Evolutionary conservation across 495 filamentous ascomycete genomes (phyloP), one percentile per base, ranked within the genome.

Genomic region (Platismatia glauca): DNA sequence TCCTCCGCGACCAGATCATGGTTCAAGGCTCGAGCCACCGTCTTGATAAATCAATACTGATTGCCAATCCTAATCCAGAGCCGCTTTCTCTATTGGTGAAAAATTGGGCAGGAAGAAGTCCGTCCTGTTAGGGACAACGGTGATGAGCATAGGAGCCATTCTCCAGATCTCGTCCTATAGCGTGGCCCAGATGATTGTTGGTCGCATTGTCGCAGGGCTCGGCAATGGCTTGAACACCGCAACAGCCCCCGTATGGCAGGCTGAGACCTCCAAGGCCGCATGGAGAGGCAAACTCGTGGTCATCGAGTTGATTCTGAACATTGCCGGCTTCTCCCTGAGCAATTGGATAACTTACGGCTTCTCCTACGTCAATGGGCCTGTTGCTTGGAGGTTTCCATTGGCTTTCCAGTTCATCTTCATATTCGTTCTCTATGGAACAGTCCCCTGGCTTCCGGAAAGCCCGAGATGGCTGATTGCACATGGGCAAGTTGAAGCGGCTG

Each of bases 151-250:
- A 31, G 84, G 83, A 2, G 84, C 84, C 12, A 75, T 87, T 44
- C 77, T 88, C 39, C 84, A 88, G 65, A 81, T 82, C 55, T 77
- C 80, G n/a, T 75, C 85, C 1, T 87, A 81, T 67, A 74, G 77
- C n/a, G 71, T 84, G 18, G 71, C 82, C 8, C 85, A 87, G 65
- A 82, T 89, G 70, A 81, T 89, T 57, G 74, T 88, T 34, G 85
- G 83, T 20, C 79, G 85, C 67, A 75, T 86, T 38, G 75, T 87
- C 12, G 79, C 76, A 64, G 67, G 81, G 8, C 78, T 89, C 41
- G 86, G 85, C 8, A 88, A 87, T 63, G 86, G 85, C 18, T 77
- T 86, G 62, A 87, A 88, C 60, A 85, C 82, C 0, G 77, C 84
- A 3, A 84, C 82, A 15, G 84, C 81, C 3, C 84, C 86, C 15